phyloP scores from a whole-genome alignment of 345 rosid species.

The Gossypium rotundifolium region DNA sequence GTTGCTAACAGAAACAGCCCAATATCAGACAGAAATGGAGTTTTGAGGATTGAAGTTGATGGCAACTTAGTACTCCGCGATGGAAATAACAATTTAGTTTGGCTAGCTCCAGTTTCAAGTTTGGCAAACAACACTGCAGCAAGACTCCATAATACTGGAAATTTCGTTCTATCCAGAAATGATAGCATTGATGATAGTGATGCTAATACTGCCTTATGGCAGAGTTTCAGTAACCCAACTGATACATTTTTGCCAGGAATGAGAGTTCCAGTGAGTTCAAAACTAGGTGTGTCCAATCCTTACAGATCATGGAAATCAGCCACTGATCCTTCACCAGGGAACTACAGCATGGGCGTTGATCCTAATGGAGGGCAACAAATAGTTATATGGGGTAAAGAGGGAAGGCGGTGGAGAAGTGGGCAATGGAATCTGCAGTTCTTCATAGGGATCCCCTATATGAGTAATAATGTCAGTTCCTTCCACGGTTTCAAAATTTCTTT shows the following conservation, averaged over 20 bases:
- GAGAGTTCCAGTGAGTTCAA: constrained; percentile 40
- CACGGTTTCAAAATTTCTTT: constrained; percentile 49
- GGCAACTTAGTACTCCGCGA: constrained; percentile 50
- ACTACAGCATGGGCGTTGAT: constrained; percentile 54
- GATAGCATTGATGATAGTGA: constrained; percentile 15
- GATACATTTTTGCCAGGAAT: constrained; percentile 56
- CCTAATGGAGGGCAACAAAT: constrained; percentile 64
- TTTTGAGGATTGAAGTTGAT: constrained; percentile 32
- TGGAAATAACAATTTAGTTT: constrained; percentile 29
- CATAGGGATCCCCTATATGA: constrained; percentile 54
- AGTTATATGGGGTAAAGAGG: constrained; percentile 47
- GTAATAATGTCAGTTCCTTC: constrained; percentile 16
- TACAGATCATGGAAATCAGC: constrained; percentile 55
- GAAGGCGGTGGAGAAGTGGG: constrained; percentile 72
- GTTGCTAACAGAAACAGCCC: constrained; percentile 64
- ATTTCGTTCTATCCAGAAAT: constrained; percentile 24
- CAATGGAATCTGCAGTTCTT: constrained; percentile 57
- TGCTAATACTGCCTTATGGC: constrained; percentile 31
- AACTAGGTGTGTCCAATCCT: constrained; percentile 30
- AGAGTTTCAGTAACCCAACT: constrained; percentile 55
- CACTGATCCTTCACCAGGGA: constrained; percentile 56
- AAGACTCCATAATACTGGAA: constrained; percentile 27
- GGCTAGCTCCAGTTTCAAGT: constrained; percentile 38
- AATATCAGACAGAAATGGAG: constrained; percentile 36
- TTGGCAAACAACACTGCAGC: constrained; percentile 31